Base-by-base conservation (phyloP, 768 basidiomycete genomes). In the Boletus pseudopeckii region DNA sequence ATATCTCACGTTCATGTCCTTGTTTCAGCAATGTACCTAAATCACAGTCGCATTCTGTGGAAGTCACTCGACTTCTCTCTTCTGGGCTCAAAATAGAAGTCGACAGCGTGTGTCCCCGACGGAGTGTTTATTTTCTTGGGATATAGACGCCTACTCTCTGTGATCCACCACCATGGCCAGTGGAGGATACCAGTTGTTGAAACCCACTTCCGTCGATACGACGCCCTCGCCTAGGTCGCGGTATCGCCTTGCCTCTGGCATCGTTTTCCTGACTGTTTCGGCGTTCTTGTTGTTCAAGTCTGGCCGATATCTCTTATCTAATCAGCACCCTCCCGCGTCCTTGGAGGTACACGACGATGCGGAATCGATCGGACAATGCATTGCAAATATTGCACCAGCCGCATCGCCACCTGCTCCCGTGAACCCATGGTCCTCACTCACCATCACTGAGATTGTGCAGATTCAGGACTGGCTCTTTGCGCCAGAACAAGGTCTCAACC, bases 371-470 rank as follows among this genome's bases (percentile, higher is more conserved):
- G 61, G 64, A 42, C 72, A 72, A 45, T 81, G 80, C 50, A 56
- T 61, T 2, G 48, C 76, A 7, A 50, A 47, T 20, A 47, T 63
- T 5, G 68, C 71, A 18, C 73, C 59, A 14, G 50, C 51, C n/a
- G 78, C 77, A 0, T 60, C 56, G 0, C 73, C 76, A 4, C 79
- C 80, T 10, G 74, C 72, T 3, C 72, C 73, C 4, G 52, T 68
- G 38, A 83, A 85, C 57, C 70, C 77, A 14, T 85, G 82, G 81
- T 71, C 76, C 7, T 76, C 80, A 14, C 73, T 85, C 45, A 70
- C 75, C 5, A 51, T 78, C 28, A 39, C 63, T 3, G 81, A 84
- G 53, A 76, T 76, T 5, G 61, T 70, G 15, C 57, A 72, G 24
- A 71, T 84, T 52, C 64, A 74, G 26, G 53, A 62, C 11, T 85